phyloP scores from a whole-genome alignment of 176 grass and related monocot species.

The Aegilops speltoides region DNA sequence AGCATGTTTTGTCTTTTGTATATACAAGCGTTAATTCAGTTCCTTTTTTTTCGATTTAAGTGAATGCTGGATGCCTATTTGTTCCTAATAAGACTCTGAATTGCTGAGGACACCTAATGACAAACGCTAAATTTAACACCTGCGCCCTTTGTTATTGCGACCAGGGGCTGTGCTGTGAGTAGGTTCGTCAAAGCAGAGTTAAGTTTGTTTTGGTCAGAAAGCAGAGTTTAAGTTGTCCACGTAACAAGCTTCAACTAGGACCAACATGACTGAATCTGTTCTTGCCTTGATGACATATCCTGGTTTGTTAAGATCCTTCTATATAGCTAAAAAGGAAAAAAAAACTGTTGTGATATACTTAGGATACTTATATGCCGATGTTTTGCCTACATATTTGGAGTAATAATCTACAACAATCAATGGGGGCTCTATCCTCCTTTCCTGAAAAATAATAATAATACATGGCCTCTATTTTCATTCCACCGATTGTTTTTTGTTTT shows the following conservation, averaged over 20 bases:
- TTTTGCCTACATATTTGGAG: background rate
- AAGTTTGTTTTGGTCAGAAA: no score
- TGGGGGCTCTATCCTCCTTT: no score
- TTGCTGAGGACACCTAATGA: no score
- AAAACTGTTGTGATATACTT: background rate
- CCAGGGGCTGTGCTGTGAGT: background rate
- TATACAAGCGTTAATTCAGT: background rate
- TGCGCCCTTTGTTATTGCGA: background rate
- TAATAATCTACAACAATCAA: background rate
- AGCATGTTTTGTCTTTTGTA: background rate
- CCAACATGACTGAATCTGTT: background rate
- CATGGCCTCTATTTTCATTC: background rate
- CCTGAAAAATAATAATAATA: background rate
- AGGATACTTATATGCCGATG: background rate
- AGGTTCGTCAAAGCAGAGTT: background rate
- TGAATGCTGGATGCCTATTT: background rate
- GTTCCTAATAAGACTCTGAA: background rate
- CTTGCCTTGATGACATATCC: background rate
- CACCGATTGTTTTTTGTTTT: background rate
- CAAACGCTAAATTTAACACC: background rate
- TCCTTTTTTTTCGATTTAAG: background rate
- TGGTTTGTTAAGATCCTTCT: background rate
- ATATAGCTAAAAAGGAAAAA: background rate
- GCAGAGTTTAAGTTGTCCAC: no score
- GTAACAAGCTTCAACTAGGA: background rate